Conservation (phyloP, 2,329 filamentous ascomycete species). For the Colletotrichum sp. region DNA sequence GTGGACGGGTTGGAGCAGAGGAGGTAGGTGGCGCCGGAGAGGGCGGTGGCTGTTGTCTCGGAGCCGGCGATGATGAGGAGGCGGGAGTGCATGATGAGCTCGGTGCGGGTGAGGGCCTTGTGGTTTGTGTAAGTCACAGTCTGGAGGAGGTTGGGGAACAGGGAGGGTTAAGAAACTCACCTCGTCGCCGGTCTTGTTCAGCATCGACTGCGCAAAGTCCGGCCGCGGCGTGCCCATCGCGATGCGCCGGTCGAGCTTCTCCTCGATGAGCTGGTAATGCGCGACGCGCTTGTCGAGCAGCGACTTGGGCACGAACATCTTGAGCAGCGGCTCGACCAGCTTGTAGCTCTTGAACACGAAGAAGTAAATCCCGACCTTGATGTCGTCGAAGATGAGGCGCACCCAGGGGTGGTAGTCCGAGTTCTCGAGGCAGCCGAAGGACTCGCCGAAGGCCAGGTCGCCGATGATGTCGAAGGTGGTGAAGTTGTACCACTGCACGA, state of each 20-base stretch:
- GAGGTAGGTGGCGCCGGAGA: constrained; percentile 31
- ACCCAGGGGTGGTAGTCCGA: constrained; percentile 19
- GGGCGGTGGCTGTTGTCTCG: constrained; percentile 37
- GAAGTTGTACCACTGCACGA: constrained; percentile 30
- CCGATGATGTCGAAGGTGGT: constrained; percentile 36
- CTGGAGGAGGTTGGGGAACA: too few species aligned
- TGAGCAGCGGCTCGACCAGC: background rate
- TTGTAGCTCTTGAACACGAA: background rate
- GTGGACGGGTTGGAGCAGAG: constrained; percentile 33
- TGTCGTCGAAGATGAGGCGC: constrained; percentile 23
- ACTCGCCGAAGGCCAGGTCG: constrained; percentile 32
- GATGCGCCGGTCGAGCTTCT: constrained; percentile 17
- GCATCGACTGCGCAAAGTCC: constrained; percentile 24
- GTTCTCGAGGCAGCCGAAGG: constrained; percentile 30
- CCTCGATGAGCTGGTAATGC: background rate
- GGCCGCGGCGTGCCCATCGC: constrained; percentile 11
- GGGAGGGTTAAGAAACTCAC: background rate
- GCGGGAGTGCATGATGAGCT: constrained; percentile 23
- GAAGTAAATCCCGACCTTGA: background rate
- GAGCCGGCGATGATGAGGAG: constrained; percentile 36
- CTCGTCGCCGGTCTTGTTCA: constrained; percentile 16
- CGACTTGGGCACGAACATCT: background rate
- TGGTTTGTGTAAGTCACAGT: background rate
- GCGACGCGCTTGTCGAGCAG: background rate
- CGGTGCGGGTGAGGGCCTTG: constrained; percentile 14